phyloP scores from a whole-genome alignment of 495 filamentous ascomycete species.

The Pyrenula aspistea region DNA sequence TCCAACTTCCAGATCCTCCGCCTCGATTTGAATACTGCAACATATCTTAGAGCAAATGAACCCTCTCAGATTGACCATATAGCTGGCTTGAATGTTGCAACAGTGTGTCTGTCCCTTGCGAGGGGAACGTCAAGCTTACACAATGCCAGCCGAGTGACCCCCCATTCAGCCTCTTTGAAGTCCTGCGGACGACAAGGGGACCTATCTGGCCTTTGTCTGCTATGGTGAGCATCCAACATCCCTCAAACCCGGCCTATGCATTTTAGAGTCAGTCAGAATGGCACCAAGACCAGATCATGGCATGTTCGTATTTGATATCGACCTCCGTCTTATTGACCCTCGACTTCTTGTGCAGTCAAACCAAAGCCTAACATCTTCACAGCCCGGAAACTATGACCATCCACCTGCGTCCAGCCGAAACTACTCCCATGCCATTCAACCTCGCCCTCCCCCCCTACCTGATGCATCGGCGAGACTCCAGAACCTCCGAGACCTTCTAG shows the following conservation, averaged over 20 bases:
- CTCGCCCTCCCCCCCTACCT: slow-evolving; percentile 7
- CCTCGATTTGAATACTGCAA: background rate
- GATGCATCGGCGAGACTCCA: slow-evolving; percentile 14
- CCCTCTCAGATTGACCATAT: no score
- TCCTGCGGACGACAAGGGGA: background rate
- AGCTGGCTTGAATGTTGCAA: no score
- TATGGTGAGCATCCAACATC: background rate
- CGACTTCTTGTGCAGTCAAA: slow-evolving; percentile 26
- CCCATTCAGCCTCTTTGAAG: background rate
- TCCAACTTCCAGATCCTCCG: background rate
- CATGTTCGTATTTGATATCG: background rate
- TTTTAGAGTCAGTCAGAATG: background rate
- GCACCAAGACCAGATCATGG: background rate
- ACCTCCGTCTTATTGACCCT: slow-evolving; percentile 8
- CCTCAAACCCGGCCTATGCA: no score
- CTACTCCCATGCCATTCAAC: slow-evolving; percentile 7
- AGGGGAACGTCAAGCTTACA: background rate
- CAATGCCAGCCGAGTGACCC: background rate
- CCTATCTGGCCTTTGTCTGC: background rate
- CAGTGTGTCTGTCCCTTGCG: no score
- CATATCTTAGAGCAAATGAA: background rate
- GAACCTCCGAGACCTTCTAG: slow-evolving; percentile 28
- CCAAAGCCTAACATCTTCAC: background rate
- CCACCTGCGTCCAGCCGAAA: slow-evolving; percentile 34
- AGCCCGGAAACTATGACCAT: slow-evolving; percentile 42